Evolutionary conservation across 306 rosid species (phyloP).

Genomic region (Hippophae gyantsensis): DNA sequence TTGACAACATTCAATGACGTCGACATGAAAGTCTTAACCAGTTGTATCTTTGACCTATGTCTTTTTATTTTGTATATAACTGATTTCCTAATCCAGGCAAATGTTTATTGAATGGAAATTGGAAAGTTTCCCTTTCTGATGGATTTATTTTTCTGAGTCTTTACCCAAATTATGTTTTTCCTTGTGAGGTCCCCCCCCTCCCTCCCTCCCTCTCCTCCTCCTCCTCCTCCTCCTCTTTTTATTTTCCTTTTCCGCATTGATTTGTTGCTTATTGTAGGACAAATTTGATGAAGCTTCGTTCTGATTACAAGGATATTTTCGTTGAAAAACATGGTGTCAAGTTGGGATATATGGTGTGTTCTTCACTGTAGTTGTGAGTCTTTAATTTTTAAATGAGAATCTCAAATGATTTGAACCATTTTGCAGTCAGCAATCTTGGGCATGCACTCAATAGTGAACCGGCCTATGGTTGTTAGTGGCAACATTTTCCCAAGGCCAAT

Average conservation of each 20-base stretch:
- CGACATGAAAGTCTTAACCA: conserved; percentile 49
- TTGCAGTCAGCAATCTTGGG: conserved; percentile 80
- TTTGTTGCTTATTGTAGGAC: conserved; percentile 49
- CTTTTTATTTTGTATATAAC: neutral
- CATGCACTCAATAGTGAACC: conserved; percentile 75
- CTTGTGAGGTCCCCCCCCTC: neutral
- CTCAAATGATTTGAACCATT: neutral
- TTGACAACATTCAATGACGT: conserved; percentile 83
- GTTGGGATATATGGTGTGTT: conserved; percentile 49
- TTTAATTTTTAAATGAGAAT: conserved; percentile 1
- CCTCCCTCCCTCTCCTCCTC: too few relatives aligned
- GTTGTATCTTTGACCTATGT: conserved; percentile 6
- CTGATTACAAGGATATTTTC: conserved; percentile 83
- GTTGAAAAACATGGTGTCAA: conserved; percentile 81
- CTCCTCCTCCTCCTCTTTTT: neutral
- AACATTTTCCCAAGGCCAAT: conserved; percentile 59
- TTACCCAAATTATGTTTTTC: neutral
- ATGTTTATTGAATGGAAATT: too few relatives aligned
- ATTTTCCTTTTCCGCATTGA: conserved; percentile 21
- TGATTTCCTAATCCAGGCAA: too few relatives aligned
- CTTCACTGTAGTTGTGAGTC: conserved; percentile 8
- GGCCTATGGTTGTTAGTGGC: conserved; percentile 66
- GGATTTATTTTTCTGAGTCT: too few relatives aligned
- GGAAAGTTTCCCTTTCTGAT: too few relatives aligned
- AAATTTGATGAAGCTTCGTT: conserved; percentile 81